Percentiles rank a stretch among this genome's conserved stretches.
Conservation (phyloP, 129 eudicot species). For the Saposhnikovia divaricata region DNA sequence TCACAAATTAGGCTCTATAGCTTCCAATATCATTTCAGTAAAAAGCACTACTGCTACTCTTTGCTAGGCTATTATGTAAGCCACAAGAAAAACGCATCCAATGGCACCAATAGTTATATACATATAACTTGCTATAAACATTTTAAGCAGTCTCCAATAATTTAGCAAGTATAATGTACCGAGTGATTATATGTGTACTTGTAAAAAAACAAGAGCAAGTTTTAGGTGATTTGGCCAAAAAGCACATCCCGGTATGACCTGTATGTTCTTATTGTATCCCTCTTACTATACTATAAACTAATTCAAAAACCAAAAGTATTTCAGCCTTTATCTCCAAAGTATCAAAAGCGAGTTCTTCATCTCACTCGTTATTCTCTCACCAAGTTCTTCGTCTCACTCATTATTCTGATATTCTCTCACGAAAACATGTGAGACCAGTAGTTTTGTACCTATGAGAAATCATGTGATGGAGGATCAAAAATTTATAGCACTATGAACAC, state of each 20-base stretch:
- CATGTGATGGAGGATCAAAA: neutral
- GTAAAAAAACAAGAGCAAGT: neutral
- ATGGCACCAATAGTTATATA: constrained; percentile 21
- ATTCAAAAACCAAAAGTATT: too few species aligned
- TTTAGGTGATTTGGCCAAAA: neutral
- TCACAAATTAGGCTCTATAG: constrained; percentile 34
- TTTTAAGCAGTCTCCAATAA: neutral
- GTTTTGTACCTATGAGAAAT: neutral
- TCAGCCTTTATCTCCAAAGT: too few species aligned
- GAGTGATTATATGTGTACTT: neutral
- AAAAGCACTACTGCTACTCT: constrained; percentile 44
- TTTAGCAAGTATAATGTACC: neutral
- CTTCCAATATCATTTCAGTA: constrained; percentile 48
- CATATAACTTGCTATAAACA: neutral
- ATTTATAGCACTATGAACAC: neutral
- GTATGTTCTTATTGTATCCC: neutral
- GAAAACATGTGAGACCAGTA: neutral
- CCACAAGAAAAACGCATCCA: constrained; percentile 73
- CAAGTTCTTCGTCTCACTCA: neutral
- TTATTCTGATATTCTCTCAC: neutral
- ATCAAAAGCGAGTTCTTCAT: neutral
- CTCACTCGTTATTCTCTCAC: neutral
- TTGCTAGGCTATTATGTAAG: constrained; percentile 33
- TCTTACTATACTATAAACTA: neutral
- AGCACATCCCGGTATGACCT: neutral